These are phyloP conservation scores for Yarrowia sp. DNA, from an alignment of 805 yeast genomes.

Conservation along the genomic window DNA sequence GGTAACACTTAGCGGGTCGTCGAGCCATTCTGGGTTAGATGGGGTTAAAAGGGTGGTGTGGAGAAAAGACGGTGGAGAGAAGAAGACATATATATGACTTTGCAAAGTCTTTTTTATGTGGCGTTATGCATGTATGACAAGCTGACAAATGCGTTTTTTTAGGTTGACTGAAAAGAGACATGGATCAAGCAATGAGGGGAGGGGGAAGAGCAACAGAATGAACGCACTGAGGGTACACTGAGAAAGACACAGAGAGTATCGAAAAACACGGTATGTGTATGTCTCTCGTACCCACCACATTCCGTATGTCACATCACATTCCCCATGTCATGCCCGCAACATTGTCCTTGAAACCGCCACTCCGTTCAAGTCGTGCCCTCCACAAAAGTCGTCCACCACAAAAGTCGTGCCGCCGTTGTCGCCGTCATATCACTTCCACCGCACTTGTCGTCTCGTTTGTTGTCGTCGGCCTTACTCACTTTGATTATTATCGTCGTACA, in stretches of 20 bases:
- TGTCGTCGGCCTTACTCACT: constrained; percentile 16
- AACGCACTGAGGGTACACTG: too few relatives aligned
- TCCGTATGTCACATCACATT: background rate
- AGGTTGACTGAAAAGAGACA: too few relatives aligned
- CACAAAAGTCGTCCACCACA: background rate
- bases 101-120: background rate
- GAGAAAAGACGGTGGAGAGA: too few relatives aligned
- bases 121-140: constrained; percentile 24
- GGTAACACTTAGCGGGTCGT: constrained; percentile 99
- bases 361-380: background rate
- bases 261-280: too few relatives aligned
- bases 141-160: constrained; percentile 27
- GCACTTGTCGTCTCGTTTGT: background rate
- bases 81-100: too few relatives aligned
- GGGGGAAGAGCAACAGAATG: background rate
- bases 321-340: constrained; percentile 1
- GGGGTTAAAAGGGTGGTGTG: too few relatives aligned
- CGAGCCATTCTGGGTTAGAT: constrained; percentile 84
- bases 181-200: background rate
- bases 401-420: background rate
- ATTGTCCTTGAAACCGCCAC: background rate
- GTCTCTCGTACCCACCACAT: too few relatives aligned
- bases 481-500: constrained; percentile 33
- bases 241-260: background rate
- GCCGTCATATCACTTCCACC: background rate